Base-by-base conservation (phyloP, 768 basidiomycete species). In the Mycena latifolia region DNA sequence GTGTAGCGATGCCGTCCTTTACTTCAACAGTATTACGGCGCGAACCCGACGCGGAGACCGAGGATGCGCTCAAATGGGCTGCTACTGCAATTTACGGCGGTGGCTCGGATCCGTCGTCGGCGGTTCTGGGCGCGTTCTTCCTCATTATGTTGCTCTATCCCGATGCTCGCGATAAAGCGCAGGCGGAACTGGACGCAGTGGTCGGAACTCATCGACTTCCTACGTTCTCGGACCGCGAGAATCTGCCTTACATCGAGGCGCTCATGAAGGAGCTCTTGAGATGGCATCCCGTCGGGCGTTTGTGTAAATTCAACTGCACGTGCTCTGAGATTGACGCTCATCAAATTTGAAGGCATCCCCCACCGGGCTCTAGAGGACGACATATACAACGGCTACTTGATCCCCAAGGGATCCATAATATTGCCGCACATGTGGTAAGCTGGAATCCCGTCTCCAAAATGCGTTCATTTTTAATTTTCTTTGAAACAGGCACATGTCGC, bases 51-150 rank as follows among this genome's bases (percentile, higher is more conserved):
- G 76, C 74, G n/a, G 70, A 73, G 10, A 79, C 81, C 45, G 79
- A 80, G 31, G 79, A 84, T 24, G 61, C 74, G 12, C 66, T 84
- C 39, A 85, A 81, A 67, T 82, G 79, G 75, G 80, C 81, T 17
- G 75, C 67, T 51, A 73, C 27, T 0, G 52, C 61, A 9, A 69
- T 69, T 33, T 75, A 70, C 56, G 74, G 72, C 22, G 73, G 70
- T 24, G 82, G 81, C 35, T 75, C 82, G 20, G 81, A 83, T 33
- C 79, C 81, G 1, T 47, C 72, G 47, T 55, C 46, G 24, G 51
- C 73, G 28, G 74, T 75, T 1, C 60, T 81, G 14, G 66, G 64
- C 45, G 72, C 72, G 15, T 79, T 81, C 58, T 65, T 78, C 46
- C 66, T 77, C 15, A 71, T 74, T 15, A 79, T 80, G 77, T 50